Conservation (phyloP, 2,329 filamentous ascomycete genomes). For the Fusarium mangiferae region DNA sequence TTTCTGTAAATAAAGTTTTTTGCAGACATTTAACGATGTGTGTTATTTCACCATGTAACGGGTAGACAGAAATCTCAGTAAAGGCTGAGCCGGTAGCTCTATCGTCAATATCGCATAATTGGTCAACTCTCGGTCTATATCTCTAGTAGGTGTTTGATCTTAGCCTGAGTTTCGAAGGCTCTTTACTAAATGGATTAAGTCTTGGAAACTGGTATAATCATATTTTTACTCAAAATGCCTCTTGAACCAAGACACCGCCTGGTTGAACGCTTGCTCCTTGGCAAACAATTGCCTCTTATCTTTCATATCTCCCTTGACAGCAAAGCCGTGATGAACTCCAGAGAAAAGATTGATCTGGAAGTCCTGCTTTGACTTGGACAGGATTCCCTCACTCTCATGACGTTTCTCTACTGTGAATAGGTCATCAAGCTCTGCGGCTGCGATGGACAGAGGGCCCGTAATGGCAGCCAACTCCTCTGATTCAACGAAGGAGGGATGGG, state of each 20-base stretch:
- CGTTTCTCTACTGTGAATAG: slow-evolving; percentile 74
- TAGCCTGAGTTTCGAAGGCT: too few species aligned
- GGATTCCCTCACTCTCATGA: slow-evolving; percentile 71
- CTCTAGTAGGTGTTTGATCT: too few species aligned
- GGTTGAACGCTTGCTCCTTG: slow-evolving; percentile 83
- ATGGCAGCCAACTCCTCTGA: slow-evolving; percentile 73
- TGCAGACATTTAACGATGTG: too few species aligned
- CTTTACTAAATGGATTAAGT: too few species aligned
- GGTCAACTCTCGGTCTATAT: too few species aligned
- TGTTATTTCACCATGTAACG: too few species aligned
- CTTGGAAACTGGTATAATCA: background rate
- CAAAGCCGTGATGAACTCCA: slow-evolving; percentile 78
- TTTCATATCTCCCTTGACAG: slow-evolving; percentile 70
- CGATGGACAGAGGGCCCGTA: slow-evolving; percentile 74
- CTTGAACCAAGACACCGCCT: slow-evolving; percentile 80
- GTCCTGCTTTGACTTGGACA: slow-evolving; percentile 63
- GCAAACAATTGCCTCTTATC: slow-evolving; percentile 71
- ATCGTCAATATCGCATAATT: background rate
- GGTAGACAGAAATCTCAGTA: background rate
- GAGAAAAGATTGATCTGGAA: slow-evolving; percentile 85
- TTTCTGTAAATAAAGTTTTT: background rate
- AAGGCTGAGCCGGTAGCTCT: too few species aligned
- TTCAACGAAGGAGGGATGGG: slow-evolving; percentile 81
- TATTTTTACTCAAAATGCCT: background rate
- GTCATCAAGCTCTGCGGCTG: slow-evolving; percentile 70